Conservation (phyloP, 2,329 filamentous ascomycete genomes). For the Verticillium isaacii region DNA sequence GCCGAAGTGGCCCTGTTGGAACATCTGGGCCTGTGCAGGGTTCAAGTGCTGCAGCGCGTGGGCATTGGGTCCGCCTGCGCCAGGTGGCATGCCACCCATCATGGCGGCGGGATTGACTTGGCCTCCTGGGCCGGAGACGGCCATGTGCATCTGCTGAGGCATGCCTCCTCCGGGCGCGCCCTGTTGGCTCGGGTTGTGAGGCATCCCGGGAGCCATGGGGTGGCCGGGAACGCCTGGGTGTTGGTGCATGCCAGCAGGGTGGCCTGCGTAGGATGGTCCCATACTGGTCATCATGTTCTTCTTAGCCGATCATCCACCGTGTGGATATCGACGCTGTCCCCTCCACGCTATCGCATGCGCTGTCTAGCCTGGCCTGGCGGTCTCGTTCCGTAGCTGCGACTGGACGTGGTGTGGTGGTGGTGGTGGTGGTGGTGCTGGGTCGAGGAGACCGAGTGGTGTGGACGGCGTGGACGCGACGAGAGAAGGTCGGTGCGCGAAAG, state of each 20-base stretch:
- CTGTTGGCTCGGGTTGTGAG: constrained; percentile 65
- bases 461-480: constrained; percentile 10
- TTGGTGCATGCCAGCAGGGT: constrained; percentile 65
- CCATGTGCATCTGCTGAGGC: constrained; percentile 68
- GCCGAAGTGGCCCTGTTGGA: constrained; percentile 46
- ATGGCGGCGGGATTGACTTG: constrained; percentile 69
- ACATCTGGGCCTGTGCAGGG: constrained; percentile 53
- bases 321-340: constrained; percentile 52
- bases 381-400: constrained; percentile 1
- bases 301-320: constrained; percentile 49
- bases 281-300: constrained; percentile 66
- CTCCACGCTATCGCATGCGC: constrained; percentile 44
- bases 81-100: constrained; percentile 73
- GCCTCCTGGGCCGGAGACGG: constrained; percentile 65
- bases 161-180: constrained; percentile 61
- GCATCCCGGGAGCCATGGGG: constrained; percentile 58
- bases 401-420: neutral
- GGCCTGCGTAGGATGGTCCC: constrained; percentile 58
- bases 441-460: too few relatives aligned
- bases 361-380: constrained; percentile 20
- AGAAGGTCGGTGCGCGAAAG: constrained; percentile 6
- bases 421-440: constrained; percentile 1
- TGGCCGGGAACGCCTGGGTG: constrained; percentile 66
- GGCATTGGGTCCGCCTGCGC: constrained; percentile 55
- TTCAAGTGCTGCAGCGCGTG: constrained; percentile 70